Evolutionary conservation across 306 rosid genomes (phyloP).

Genomic region (Malus domestica): DNA sequence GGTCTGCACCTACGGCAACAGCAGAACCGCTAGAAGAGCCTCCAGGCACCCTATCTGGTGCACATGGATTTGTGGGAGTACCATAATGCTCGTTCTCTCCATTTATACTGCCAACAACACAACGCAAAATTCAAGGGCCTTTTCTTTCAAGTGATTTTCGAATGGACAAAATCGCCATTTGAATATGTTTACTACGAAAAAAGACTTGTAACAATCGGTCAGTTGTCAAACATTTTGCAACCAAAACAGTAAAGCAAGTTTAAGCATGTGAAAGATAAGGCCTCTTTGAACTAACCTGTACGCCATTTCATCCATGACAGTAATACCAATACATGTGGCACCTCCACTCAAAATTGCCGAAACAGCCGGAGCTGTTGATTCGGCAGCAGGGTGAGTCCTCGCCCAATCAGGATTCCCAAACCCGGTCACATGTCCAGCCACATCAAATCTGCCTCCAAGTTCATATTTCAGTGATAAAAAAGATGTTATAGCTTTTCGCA

Average conservation of each 20-base stretch:
- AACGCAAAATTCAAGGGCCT: not conserved
- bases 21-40: constrained; percentile 62
- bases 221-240: not conserved
- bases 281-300: constrained; percentile 40
- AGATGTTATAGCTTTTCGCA: not conserved
- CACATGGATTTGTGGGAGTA: constrained; percentile 43
- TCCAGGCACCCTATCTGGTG: constrained; percentile 47
- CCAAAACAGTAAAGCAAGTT: not conserved
- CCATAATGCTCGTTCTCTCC: constrained; percentile 55
- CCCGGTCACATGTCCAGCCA: constrained; percentile 69
- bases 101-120: constrained; percentile 30
- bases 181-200: not conserved
- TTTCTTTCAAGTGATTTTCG: not conserved
- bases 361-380: constrained; percentile 66
- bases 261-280: not conserved
- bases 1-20: constrained; percentile 69
- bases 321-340: constrained; percentile 76
- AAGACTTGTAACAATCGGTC: not conserved
- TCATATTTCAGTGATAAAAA: not conserved
- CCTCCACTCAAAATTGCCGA: constrained; percentile 56
- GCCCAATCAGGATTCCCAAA: constrained; percentile 92
- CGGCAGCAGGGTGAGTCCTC: constrained; percentile 75
- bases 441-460: constrained; percentile 57
- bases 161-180: not conserved
- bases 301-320: constrained; percentile 97